Evolutionary conservation across 345 rosid genomes (phyloP).

Genomic region (Pistacia vera): DNA sequence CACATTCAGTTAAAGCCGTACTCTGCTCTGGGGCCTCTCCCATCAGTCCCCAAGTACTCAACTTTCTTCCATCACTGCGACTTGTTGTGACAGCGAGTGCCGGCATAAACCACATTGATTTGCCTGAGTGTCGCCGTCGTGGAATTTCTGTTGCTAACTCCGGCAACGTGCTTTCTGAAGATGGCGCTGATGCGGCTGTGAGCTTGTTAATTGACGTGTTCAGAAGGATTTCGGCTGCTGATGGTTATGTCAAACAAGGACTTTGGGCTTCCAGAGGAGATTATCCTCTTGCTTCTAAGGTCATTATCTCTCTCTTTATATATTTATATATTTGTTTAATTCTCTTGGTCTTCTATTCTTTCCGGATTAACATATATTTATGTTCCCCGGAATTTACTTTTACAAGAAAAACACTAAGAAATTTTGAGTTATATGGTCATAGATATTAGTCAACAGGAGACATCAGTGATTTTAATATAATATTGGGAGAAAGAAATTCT

Average conservation of each 20-base stretch:
- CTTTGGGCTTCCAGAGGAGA: slow-evolving; percentile 45
- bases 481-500: too few relatives aligned
- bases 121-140: slow-evolving; percentile 56
- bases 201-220: slow-evolving; percentile 53
- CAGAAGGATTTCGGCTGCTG: slow-evolving; percentile 51
- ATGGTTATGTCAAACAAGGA: slow-evolving; percentile 44
- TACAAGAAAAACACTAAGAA: not conserved
- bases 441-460: too few relatives aligned
- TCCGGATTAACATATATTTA: not conserved
- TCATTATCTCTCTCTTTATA: slow-evolving; percentile 11
- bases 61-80: slow-evolving; percentile 42
- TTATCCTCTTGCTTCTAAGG: slow-evolving; percentile 51
- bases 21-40: slow-evolving; percentile 26
- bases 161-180: slow-evolving; percentile 43
- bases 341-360: not conserved
- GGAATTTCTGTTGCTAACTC: slow-evolving; percentile 49
- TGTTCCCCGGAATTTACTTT: slow-evolving; percentile 1
- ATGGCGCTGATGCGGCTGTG: slow-evolving; percentile 61
- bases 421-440: too few relatives aligned
- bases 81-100: slow-evolving; percentile 51
- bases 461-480: too few relatives aligned
- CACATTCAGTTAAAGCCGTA: slow-evolving; percentile 37
- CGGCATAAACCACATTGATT: slow-evolving; percentile 57
- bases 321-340: not conserved
- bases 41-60: slow-evolving; percentile 34